These are phyloP conservation scores for Macrocybe gigantea DNA, from an alignment of 768 basidiomycete genomes.

Conservation along the genomic window DNA sequence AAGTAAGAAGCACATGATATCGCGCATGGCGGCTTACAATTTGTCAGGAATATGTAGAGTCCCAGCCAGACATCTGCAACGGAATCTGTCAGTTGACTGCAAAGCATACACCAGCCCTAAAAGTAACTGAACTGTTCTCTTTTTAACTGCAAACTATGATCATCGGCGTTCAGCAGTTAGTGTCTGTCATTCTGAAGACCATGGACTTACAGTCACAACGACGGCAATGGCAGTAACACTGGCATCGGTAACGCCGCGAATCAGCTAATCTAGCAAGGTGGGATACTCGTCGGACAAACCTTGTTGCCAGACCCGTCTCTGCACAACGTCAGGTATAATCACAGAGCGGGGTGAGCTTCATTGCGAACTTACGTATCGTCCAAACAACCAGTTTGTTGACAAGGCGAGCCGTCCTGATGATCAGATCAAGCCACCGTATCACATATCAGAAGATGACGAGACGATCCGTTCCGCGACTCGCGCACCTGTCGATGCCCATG, in stretches of 20 bases:
- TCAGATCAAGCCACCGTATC: background rate
- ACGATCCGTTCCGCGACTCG: background rate
- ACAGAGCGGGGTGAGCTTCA: no score
- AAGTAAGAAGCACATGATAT: background rate
- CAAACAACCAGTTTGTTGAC: background rate
- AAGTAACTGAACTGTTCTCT: no score
- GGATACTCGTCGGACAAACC: background rate
- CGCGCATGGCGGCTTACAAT: background rate
- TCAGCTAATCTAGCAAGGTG: background rate
- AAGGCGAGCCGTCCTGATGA: background rate
- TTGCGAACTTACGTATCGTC: background rate
- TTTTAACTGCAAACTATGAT: background rate
- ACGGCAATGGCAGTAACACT: background rate
- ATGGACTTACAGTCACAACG: background rate
- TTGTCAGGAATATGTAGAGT: background rate
- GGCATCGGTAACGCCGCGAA: no score
- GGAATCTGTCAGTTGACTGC: background rate
- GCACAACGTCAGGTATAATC: no score
- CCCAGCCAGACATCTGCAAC: background rate
- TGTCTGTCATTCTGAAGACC: no score
- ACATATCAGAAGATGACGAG: background rate
- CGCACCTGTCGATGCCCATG: background rate
- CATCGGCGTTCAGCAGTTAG: background rate
- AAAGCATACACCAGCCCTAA: no score
- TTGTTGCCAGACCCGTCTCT: background rate